These are phyloP conservation scores for Neonectria magnoliae DNA, from an alignment of 2,329 filamentous ascomycete species.

Conservation along the genomic window DNA sequence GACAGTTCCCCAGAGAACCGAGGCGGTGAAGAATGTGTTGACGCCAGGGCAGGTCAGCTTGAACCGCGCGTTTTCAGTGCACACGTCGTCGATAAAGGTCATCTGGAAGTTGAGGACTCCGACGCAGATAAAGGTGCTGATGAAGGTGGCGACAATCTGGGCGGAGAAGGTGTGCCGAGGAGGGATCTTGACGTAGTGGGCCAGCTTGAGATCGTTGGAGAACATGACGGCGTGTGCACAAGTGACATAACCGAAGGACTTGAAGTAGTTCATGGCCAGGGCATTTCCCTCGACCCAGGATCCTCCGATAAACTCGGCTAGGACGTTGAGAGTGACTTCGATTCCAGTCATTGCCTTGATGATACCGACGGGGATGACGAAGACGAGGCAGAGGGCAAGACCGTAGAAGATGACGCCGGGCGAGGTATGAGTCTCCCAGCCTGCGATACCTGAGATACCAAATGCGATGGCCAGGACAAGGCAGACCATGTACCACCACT, in stretches of 20 bases:
- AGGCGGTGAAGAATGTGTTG: conserved; percentile 66
- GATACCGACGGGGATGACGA: conserved; percentile 63
- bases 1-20: conserved; percentile 65
- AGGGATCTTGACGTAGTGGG: conserved; percentile 69
- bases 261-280: conserved; percentile 65
- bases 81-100: conserved; percentile 59
- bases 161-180: conserved; percentile 68
- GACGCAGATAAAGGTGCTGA: conserved; percentile 62
- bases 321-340: conserved; percentile 62
- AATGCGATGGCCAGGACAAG: conserved; percentile 56
- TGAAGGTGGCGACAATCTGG: conserved; percentile 66
- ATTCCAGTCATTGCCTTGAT: conserved; percentile 64
- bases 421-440: conserved; percentile 61
- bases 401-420: conserved; percentile 63
- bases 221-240: conserved; percentile 63
- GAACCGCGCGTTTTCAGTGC: conserved; percentile 57
- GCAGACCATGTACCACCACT: conserved; percentile 63
- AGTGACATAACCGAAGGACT: conserved; percentile 61
- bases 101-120: conserved; percentile 62
- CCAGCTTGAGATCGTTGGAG: conserved; percentile 59
- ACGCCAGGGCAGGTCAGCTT: conserved; percentile 62
- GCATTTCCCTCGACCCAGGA: conserved; percentile 61
- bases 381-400: conserved; percentile 59
- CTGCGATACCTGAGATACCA: conserved; percentile 58
- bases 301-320: conserved; percentile 65